Base-by-base conservation (phyloP, 805 yeast species). In the Sugiyamaella americana region DNA sequence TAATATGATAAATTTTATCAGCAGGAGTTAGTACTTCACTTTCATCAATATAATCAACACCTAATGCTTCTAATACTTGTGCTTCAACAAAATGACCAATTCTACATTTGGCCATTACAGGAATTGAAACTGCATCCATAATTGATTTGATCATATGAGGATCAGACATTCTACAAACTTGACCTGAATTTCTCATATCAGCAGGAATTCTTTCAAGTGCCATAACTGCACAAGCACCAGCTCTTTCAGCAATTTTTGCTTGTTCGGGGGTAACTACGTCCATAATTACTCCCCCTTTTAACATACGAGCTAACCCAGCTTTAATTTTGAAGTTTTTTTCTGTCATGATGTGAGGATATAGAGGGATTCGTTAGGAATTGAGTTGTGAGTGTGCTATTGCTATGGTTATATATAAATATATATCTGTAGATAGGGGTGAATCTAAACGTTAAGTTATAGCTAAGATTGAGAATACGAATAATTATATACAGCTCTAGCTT, bases 191-290 rank as follows among this genome's bases (percentile, higher is more conserved):
- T 59, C 93, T 76, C 77, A 85, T 85, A 61, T 85, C 93, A 5
- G 93, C 87, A 8, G 94, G 94, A 48, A 85, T 86, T 56, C 82
- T 70, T 67, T 85, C 94, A 53, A 85, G 71, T 3, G 94, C 94
- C 94, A 85, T 85, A 19, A 85, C 94, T 11, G 94, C 91, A 67
- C 86, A 82, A 11, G 94, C 94, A 50, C 94, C 94, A 2, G 94
- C 91, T 46, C 68, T 71, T 64, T 85, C 91, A 20, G 94, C 94
- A 44, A 85, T 76, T 38, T 71, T 63, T 19, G 94, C 94, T 67
- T 85, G 93, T 58, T 85, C 93, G 30, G 82, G 81, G 49, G 73
- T 83, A 49, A 84, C 87, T 34, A 84, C 93, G 60, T 67, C 72
- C 72, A 67, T 67, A 50, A 67, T 68, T 41, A 67, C 72, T 30